A percentile compares a stretch with the other conserved stretches of the same genome.
Evolutionary conservation across 2,329 filamentous ascomycete species (phyloP).

Genomic region (Acrodontium crateriforme): DNA sequence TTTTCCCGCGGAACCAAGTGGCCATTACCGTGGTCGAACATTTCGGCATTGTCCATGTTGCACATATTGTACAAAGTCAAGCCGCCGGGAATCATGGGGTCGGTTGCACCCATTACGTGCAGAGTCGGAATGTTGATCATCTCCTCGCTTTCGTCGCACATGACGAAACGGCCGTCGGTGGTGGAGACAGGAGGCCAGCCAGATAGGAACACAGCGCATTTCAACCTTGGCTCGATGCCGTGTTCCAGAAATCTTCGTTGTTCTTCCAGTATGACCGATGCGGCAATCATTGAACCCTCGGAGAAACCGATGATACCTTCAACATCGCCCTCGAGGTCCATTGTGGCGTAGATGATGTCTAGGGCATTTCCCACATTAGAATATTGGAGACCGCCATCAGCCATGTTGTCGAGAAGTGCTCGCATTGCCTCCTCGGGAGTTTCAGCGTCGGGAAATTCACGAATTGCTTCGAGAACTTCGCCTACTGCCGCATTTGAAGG

Average conservation of each 20-base stretch:
- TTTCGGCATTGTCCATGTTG: slow-evolving; percentile 42
- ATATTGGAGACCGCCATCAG: slow-evolving; percentile 4
- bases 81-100: slow-evolving; percentile 48
- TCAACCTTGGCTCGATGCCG: slow-evolving; percentile 25
- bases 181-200: slow-evolving; percentile 30
- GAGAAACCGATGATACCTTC: slow-evolving; percentile 48
- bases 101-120: slow-evolving; percentile 29
- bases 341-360: slow-evolving; percentile 27
- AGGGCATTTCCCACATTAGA: no score
- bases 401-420: slow-evolving; percentile 29
- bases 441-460: slow-evolving; percentile 40
- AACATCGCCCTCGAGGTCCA: slow-evolving; percentile 34
- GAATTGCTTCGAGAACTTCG: slow-evolving; percentile 38
- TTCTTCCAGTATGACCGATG: slow-evolving; percentile 40
- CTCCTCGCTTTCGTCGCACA: slow-evolving; percentile 28
- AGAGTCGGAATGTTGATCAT: slow-evolving; percentile 28
- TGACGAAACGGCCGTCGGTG: slow-evolving; percentile 20
- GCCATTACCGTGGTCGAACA: slow-evolving; percentile 54
- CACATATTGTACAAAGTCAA: slow-evolving; percentile 50
- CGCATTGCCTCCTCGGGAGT: slow-evolving; percentile 44
- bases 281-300: slow-evolving; percentile 44
- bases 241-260: slow-evolving; percentile 25
- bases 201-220: slow-evolving; percentile 36
- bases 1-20: slow-evolving; percentile 40
- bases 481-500: slow-evolving; percentile 25